Conservation (phyloP, 169 alveolate species). For the Miamiensis avidus region DNA sequence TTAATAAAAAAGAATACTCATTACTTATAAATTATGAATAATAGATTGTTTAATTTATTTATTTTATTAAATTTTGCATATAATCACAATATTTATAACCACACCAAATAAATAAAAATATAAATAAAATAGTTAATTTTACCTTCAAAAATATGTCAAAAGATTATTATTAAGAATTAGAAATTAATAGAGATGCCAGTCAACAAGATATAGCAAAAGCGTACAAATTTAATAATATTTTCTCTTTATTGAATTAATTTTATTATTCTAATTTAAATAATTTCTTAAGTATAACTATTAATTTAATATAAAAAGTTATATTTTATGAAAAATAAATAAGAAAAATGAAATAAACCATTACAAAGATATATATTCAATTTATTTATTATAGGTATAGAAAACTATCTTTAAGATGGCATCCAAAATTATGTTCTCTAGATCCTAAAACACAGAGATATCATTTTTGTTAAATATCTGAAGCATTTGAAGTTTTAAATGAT, state of each 20-base stretch:
- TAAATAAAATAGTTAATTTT: too few species aligned
- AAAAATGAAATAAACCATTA: too few species aligned
- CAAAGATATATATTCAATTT: not conserved
- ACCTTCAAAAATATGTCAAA: constrained; percentile 32
- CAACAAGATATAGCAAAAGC: constrained; percentile 69
- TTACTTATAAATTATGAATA: too few species aligned
- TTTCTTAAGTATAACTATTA: too few species aligned
- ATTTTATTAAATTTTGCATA: too few species aligned
- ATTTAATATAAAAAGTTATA: too few species aligned
- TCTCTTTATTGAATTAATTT: too few species aligned
- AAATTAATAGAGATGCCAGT: constrained; percentile 56
- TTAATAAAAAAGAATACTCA: too few species aligned
- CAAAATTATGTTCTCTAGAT: constrained; percentile 61
- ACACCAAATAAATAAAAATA: too few species aligned
- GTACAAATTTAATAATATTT: constrained; percentile 38
- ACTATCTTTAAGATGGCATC: constrained; percentile 75
- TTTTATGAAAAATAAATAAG: too few species aligned
- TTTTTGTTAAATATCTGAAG: constrained; percentile 74
- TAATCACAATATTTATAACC: too few species aligned
- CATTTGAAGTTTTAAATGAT: constrained; percentile 76
- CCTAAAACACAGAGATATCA: constrained; percentile 52
- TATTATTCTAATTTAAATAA: not conserved
- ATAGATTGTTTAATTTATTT: too few species aligned
- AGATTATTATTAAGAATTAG: constrained; percentile 73
- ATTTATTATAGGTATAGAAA: constrained; percentile 34